phyloP scores from a whole-genome alignment of 2,329 filamentous ascomycete species.

The Colletotrichum cereale region DNA sequence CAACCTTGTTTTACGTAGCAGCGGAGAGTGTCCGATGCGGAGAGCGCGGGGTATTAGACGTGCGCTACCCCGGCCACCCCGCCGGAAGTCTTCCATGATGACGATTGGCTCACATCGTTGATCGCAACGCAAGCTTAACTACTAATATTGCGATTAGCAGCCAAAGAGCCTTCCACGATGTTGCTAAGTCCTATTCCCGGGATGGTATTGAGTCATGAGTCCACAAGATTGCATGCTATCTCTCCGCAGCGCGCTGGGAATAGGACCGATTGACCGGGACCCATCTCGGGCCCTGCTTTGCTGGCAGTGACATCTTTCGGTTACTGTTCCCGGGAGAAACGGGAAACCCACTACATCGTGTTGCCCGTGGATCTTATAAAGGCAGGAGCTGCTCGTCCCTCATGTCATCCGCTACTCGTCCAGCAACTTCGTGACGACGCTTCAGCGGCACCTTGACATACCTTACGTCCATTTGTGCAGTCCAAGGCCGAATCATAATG shows the following conservation, averaged over 20 bases:
- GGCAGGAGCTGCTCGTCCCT: no score
- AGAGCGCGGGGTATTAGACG: constrained; percentile 31
- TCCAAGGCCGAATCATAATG: constrained; percentile 1
- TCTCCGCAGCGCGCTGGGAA: neutral
- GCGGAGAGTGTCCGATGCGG: constrained; percentile 27
- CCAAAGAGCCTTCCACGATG: neutral
- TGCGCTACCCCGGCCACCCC: neutral
- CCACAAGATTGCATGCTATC: constrained; percentile 4
- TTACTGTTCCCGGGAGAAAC: neutral
- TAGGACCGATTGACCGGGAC: constrained; percentile 21
- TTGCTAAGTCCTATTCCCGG: neutral
- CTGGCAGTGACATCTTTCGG: constrained; percentile 11
- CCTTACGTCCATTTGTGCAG: neutral
- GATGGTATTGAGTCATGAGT: constrained; percentile 27
- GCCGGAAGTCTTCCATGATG: neutral
- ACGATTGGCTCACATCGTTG: neutral
- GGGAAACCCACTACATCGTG: neutral
- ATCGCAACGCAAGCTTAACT: neutral
- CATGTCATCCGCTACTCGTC: rapidly evolving
- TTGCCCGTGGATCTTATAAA: neutral
- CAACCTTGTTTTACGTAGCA: constrained; percentile 4
- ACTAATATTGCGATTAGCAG: neutral
- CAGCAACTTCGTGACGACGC: neutral
- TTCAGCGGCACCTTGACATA: no score
- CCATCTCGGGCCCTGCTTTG: constrained; percentile 21